Evolutionary conservation across 169 alveolate genomes (phyloP).

Genomic region (Plasmodium berghei): DNA sequence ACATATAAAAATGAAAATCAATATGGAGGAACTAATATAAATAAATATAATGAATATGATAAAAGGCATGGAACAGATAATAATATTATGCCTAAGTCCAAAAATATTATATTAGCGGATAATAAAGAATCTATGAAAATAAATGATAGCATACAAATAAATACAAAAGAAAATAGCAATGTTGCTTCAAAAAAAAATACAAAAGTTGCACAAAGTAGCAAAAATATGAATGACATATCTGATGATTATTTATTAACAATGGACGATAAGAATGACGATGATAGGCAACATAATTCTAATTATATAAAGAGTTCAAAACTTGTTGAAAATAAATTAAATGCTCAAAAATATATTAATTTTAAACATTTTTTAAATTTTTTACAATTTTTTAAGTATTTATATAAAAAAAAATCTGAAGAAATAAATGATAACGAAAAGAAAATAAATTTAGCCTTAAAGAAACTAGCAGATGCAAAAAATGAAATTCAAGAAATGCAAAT

Average conservation of each 20-base stretch:
- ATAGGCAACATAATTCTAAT: constrained; percentile 29
- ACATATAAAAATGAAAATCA: constrained; percentile 26
- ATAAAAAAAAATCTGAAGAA: constrained; percentile 72
- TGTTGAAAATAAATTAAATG: constrained; percentile 50
- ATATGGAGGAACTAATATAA: neutral
- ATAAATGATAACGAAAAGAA: constrained; percentile 84
- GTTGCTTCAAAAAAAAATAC: constrained; percentile 15
- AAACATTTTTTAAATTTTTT: constrained; percentile 67
- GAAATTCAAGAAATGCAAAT: constrained; percentile 89
- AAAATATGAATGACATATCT: constrained; percentile 14
- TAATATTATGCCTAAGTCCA: constrained; percentile 20
- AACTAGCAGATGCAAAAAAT: constrained; percentile 90
- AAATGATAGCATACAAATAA: constrained; percentile 54
- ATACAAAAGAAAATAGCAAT: constrained; percentile 53
- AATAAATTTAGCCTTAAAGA: constrained; percentile 90
- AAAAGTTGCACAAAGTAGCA: constrained; percentile 24
- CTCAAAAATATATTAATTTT: constrained; percentile 65
- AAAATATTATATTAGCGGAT: constrained; percentile 19
- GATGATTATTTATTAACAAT: constrained; percentile 7
- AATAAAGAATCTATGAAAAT: constrained; percentile 37
- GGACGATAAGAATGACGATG: constrained; percentile 30
- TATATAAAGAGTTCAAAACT: constrained; percentile 68
- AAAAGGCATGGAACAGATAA: constrained; percentile 2
- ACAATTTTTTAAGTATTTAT: constrained; percentile 44
- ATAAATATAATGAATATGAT: constrained; percentile 5